Evolutionary conservation across 805 yeast genomes (phyloP).

Genomic region (Pichia exigua): DNA sequence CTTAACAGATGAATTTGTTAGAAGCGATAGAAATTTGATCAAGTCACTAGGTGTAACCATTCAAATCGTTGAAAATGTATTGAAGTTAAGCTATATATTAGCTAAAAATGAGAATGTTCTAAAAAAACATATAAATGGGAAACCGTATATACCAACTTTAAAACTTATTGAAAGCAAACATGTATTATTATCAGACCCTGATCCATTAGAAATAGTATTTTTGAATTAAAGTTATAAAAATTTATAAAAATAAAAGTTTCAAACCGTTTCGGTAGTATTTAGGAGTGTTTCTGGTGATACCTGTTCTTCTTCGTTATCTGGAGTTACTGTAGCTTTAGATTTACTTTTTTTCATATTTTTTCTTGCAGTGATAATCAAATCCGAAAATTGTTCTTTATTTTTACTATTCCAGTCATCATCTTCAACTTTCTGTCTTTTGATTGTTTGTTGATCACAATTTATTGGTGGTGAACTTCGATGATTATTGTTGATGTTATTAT

Average conservation of each 20-base stretch:
- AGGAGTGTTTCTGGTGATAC: background rate
- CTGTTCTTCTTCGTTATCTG: background rate
- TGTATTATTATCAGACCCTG: conserved; percentile 13
- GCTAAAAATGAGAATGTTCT: conserved; percentile 1
- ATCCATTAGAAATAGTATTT: background rate
- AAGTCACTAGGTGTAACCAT: conserved; percentile 35
- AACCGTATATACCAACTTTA: conserved; percentile 34
- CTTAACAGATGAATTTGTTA: conserved; percentile 41
- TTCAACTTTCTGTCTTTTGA: conserved; percentile 25
- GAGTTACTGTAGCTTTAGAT: background rate
- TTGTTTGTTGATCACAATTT: conserved; percentile 23
- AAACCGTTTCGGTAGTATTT: background rate
- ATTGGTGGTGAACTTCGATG: conserved; percentile 1
- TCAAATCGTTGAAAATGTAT: conserved; percentile 33
- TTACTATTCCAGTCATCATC: conserved; percentile 18
- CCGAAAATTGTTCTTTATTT: conserved; percentile 19
- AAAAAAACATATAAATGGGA: conserved; percentile 10
- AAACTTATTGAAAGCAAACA: conserved; percentile 37
- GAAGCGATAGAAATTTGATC: conserved; percentile 22
- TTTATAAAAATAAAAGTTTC: background rate
- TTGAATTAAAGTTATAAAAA: background rate
- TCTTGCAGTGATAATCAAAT: conserved; percentile 22
- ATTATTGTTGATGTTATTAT: background rate
- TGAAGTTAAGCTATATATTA: conserved; percentile 32
- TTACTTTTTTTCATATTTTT: conserved; percentile 1